These are phyloP conservation scores for Elsinoe batatas DNA, from an alignment of 2,329 filamentous ascomycete species.

Conservation along the genomic window DNA sequence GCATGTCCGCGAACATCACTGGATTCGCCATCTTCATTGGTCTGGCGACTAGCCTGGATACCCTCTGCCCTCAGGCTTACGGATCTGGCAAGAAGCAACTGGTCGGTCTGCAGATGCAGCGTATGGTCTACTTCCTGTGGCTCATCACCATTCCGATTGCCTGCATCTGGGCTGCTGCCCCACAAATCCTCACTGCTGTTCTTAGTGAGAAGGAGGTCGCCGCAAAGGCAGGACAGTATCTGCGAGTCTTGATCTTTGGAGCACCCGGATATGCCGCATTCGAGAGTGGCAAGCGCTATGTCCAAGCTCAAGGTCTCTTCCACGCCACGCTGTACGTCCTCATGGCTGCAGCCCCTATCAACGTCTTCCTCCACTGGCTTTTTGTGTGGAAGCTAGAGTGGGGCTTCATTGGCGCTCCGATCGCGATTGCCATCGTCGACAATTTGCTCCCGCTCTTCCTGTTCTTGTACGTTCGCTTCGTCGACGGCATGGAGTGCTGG, in stretches of 20 bases:
- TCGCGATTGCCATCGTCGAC: constrained; percentile 65
- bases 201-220: constrained; percentile 63
- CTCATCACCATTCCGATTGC: constrained; percentile 62
- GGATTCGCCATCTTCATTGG: constrained; percentile 42
- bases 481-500: constrained; percentile 65
- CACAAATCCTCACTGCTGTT: constrained; percentile 51
- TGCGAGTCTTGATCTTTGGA: constrained; percentile 57
- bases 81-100: constrained; percentile 76
- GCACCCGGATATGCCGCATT: constrained; percentile 67
- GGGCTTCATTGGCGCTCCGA: constrained; percentile 70
- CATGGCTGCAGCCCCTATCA: constrained; percentile 68
- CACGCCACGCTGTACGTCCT: constrained; percentile 71
- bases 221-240: constrained; percentile 58
- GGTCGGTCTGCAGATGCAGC: constrained; percentile 71
- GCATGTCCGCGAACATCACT: constrained; percentile 38
- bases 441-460: constrained; percentile 60
- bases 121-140: constrained; percentile 69
- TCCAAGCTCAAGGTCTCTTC: constrained; percentile 82
- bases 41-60: constrained; percentile 78
- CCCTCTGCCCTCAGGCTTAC: constrained; percentile 84
- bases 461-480: constrained; percentile 61
- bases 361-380: constrained; percentile 68
- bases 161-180: constrained; percentile 58
- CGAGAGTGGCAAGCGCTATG: constrained; percentile 70
- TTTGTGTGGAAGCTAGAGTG: constrained; percentile 59